These are phyloP conservation scores for Rhizophora apiculata DNA, from an alignment of 345 rosid genomes.

Conservation along the genomic window DNA sequence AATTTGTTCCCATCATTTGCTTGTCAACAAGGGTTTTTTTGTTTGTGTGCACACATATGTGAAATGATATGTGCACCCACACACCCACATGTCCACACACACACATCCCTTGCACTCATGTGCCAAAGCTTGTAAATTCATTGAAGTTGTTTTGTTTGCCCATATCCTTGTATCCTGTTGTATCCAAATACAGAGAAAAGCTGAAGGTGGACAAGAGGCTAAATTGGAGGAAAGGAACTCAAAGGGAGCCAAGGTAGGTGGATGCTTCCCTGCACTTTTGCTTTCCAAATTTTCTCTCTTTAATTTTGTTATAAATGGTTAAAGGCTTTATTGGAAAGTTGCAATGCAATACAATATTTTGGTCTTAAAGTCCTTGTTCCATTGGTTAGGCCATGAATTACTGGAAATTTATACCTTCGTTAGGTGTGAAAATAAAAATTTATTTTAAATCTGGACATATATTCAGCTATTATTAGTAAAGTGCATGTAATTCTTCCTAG, in stretches of 20 bases:
- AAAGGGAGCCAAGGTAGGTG: slow-evolving; percentile 51
- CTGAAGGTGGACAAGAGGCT: slow-evolving; percentile 26
- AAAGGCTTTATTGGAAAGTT: background rate
- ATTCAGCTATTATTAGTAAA: background rate
- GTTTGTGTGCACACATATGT: too few species aligned
- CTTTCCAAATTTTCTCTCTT: background rate
- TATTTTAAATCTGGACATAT: background rate
- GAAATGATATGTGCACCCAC: too few species aligned
- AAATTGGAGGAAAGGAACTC: slow-evolving; percentile 28
- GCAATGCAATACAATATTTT: background rate
- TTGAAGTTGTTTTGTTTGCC: background rate
- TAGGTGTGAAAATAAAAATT: background rate
- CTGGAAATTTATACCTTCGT: background rate
- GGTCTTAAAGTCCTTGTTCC: background rate
- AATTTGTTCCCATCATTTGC: background rate
- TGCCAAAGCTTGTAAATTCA: background rate
- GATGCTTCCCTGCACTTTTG: background rate
- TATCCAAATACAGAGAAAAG: slow-evolving; percentile 27
- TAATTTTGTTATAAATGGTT: background rate
- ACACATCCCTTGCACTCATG: too few species aligned
- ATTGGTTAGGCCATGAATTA: background rate
- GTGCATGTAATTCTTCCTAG: slow-evolving; percentile 26
- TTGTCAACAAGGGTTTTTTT: too few species aligned
- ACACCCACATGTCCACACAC: too few species aligned
- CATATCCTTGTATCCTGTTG: background rate